A percentile compares a stretch with the other conserved stretches of the same genome.
phyloP scores from a whole-genome alignment of 805 yeast genomes.

The Grigorovia yakushimaensis region DNA sequence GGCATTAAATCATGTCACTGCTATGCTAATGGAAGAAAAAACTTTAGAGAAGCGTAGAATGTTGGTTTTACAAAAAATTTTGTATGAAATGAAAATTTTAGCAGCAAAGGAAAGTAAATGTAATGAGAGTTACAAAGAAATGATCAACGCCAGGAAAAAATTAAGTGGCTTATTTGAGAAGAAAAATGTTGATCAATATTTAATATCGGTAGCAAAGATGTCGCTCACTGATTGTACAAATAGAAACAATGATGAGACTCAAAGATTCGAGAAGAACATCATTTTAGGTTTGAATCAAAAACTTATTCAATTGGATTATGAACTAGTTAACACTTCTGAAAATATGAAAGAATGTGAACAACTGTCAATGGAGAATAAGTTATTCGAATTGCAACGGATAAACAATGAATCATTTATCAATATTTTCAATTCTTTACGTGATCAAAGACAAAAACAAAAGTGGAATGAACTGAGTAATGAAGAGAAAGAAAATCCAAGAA shows the following conservation, averaged over 20 bases:
- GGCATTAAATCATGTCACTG: background rate
- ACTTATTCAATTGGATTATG: slow-evolving; percentile 18
- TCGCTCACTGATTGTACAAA: slow-evolving; percentile 14
- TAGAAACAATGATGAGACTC: slow-evolving; percentile 12
- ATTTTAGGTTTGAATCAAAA: slow-evolving; percentile 17
- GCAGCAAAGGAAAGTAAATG: slow-evolving; percentile 18
- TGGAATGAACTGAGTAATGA: slow-evolving; percentile 17
- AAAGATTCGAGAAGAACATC: slow-evolving; percentile 17
- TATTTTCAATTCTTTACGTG: slow-evolving; percentile 18
- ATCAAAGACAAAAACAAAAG: slow-evolving; percentile 17
- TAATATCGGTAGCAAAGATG: slow-evolving; percentile 12
- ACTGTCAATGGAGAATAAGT: background rate
- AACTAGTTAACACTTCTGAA: slow-evolving; percentile 11
- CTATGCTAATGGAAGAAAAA: background rate
- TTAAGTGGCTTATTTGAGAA: slow-evolving; percentile 12
- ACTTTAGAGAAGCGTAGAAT: background rate
- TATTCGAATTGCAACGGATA: slow-evolving; percentile 12
- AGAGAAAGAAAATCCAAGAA: slow-evolving; percentile 16
- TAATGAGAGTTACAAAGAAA: background rate
- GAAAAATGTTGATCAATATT: slow-evolving; percentile 9
- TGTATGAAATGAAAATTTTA: slow-evolving; percentile 4
- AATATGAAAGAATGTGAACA: background rate
- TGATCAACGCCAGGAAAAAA: slow-evolving; percentile 9
- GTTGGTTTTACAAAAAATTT: background rate
- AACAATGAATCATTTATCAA: slow-evolving; percentile 12